Conservation (phyloP, 23 red algal species). For the Cyanidiococcus yangmingshanensis region DNA sequence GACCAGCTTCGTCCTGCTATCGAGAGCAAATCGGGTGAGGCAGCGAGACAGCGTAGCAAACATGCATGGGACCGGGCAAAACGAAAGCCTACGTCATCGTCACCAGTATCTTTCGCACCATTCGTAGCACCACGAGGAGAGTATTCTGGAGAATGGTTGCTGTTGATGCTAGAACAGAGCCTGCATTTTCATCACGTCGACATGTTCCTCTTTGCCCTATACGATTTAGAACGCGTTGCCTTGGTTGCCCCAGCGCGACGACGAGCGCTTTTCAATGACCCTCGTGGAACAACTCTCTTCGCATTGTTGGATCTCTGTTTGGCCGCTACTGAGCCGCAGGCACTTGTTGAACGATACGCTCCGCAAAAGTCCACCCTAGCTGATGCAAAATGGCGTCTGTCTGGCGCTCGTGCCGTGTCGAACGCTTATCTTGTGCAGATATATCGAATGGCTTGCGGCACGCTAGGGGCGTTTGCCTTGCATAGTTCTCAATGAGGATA, state of each 20-base stretch:
- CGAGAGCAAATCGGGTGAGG: no score
- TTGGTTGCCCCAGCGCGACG: not conserved
- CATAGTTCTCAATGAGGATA: not conserved
- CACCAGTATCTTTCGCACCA: not conserved
- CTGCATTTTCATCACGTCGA: not conserved
- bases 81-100: not conserved
- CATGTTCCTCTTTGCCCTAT: constrained; percentile 10
- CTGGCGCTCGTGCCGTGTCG: not conserved
- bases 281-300: not conserved
- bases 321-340: not conserved
- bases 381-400: not conserved
- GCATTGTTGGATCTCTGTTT: constrained; percentile 14
- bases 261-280: not conserved
- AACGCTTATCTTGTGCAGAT: not conserved
- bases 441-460: not conserved
- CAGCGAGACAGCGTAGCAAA: no score
- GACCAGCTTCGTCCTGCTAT: not conserved
- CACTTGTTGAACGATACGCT: not conserved
- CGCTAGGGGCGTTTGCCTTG: not conserved
- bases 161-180: constrained; percentile 6
- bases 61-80: not conserved
- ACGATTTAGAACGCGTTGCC: not conserved
- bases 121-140: not conserved
- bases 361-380: no score
- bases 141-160: not conserved